Base-by-base conservation (phyloP, 1,284 basidiomycete species). In the Erythrobasidium hasegawianum region DNA sequence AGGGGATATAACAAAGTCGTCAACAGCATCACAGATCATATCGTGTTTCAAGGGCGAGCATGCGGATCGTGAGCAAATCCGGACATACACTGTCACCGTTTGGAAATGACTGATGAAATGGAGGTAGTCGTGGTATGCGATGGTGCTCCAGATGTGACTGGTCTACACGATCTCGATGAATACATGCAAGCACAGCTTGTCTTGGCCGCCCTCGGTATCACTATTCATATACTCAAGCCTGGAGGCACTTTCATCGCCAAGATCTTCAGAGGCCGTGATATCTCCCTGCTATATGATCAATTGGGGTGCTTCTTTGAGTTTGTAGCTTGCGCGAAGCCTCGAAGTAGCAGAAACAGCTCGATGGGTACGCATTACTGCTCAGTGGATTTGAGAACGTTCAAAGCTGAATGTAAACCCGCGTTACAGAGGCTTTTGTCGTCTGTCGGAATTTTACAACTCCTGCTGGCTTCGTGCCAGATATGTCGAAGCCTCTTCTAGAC, bases 91-190 rank as follows among this genome's bases (percentile, higher is more conserved):
- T 27, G 4, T 53, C 22, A 8, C 26, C 9, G 9, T 16, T 26
- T 9, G 13, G 10, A 9, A 10, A 10, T 9, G n/a, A 53, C 50
- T 27, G 20, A 22, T 16, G 8, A 2, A 20, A 7, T n/a, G 5
- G 10, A 8, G 16, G 16, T 3, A 65, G 62, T 84, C 40, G 81
- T 83, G 27, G 80, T 84, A 1, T 84, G 83, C 69, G 83, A 84
- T 68, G 83, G 83, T 9, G 83, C 83, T 16, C 82, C 83, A 2
- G 83, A 84, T 72, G 80, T 84, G 10, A 83, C 83, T 2, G 83
- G 83, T 24, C 77, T 84, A 0, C 83, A 83, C 68, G 81, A 81
- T 68, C 76, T 84, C 20, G 83, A 84, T 74, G 82, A 82, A 29
- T 83, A 82, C 68, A 78, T 83, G 4, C 83, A 84, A 72, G 79